Evolutionary conservation across 2,329 filamentous ascomycete genomes (phyloP), one percentile per base, ranked within the genome.

Genomic region (Verticillium nonalfalfae): DNA sequence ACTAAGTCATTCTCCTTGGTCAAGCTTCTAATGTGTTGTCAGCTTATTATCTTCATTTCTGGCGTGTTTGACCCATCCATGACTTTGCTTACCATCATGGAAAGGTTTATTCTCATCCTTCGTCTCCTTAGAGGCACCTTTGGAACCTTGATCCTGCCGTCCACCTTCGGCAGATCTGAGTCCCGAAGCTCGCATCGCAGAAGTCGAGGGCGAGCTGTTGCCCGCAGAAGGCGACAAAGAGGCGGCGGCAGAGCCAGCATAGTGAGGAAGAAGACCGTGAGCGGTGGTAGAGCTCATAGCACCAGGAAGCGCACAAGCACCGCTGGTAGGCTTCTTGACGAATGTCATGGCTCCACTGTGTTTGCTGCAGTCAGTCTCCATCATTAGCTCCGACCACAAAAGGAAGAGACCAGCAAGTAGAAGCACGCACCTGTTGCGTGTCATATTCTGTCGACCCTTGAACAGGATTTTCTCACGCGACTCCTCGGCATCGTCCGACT

Each of bases 191-290:
- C 54, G 54, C 26, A 34, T 15, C 13, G 54, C 33, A 7, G 33
- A 33, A n/a, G 7, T 34, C 1, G 31, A 55, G 31, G 52, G 21
- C 7, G 52, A 26, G 5, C 21, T 21, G 31, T 26, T 55, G 52
- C 21, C 52, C 57, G 79, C 76, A 26, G 77, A 69, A 15, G 80
- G 80, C 10, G 75, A 72, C 21, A 82, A 72, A 56, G 79, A 83
- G 26, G 81, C 81, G 10, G 81, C 79, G 26, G 82, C 82, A 66
- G 84, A 74, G 18, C 82, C 81, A 10, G 75, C 70, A 61, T 82
- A 84, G 36, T 83, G 80, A 15, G 82, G 83, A 56, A 85, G 71
- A 54, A 81, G 77, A n/a, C 81, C 83, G 34, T 79, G 81, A 7
- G 79, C 82, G 13, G 81, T 85, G 55, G 78, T 80, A 3, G 82